Percentiles rank a stretch among this genome's conserved stretches.
These are phyloP conservation scores for Metarhizium humberi DNA, from an alignment of 2,329 filamentous ascomycete species.

Conservation along the genomic window DNA sequence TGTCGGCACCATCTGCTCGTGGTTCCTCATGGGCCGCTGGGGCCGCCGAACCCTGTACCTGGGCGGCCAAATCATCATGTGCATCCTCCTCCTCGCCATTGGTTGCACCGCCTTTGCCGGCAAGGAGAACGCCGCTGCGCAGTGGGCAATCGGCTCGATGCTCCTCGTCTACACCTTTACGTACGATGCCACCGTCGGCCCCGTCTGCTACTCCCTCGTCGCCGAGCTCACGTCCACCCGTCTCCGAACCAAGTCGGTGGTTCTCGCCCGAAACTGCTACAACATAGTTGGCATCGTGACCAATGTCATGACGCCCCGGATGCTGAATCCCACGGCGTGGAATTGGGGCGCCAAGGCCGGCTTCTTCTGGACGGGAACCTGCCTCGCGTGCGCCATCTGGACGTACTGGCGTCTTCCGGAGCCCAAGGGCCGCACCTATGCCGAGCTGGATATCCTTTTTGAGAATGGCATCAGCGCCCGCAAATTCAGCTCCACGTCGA, in stretches of 20 bases:
- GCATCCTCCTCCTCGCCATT: constrained; percentile 29
- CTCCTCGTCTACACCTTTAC: constrained; percentile 34
- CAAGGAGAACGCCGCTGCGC: constrained; percentile 34
- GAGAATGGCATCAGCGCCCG: constrained; percentile 32
- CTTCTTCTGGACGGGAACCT: constrained; percentile 36
- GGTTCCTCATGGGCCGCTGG: constrained; percentile 32
- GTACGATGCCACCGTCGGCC: constrained; percentile 29
- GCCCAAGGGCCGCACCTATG: constrained; percentile 42
- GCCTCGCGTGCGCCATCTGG: constrained; percentile 36
- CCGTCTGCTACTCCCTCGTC: constrained; percentile 77
- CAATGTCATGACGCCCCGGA: constrained; percentile 36
- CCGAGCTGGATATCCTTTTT: constrained; percentile 48
- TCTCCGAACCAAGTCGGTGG: constrained; percentile 36
- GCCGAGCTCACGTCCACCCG: constrained; percentile 38
- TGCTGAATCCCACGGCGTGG: constrained; percentile 36
- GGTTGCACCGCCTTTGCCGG: constrained; percentile 46
- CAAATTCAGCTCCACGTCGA: constrained; percentile 26
- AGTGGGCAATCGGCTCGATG: constrained; percentile 38
- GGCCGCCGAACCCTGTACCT: constrained; percentile 38
- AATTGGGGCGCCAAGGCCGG: constrained; percentile 39
- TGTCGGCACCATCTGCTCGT: constrained; percentile 35
- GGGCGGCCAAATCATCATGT: constrained; percentile 39
- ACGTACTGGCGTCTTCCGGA: constrained; percentile 45
- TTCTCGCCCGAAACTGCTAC: constrained; percentile 36
- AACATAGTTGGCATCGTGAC: constrained; percentile 38